Percentiles rank a stretch among this genome's conserved stretches.
phyloP scores from a whole-genome alignment of 2,329 filamentous ascomycete genomes.

The Emergomyces pasteurianus region DNA sequence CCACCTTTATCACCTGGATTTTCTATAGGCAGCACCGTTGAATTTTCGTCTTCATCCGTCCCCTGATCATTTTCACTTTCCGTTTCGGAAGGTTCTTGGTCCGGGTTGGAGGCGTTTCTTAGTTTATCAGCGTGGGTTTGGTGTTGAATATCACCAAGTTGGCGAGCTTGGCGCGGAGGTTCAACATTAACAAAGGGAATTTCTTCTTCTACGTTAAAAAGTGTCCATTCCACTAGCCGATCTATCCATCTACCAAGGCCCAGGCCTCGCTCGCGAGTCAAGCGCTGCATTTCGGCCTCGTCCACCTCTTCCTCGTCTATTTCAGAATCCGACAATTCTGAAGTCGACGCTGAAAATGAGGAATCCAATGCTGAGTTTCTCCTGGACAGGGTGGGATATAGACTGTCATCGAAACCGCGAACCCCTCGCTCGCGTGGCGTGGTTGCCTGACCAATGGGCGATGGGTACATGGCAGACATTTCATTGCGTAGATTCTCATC shows the following conservation, averaged over 20 bases:
- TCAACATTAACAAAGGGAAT: constrained; percentile 2
- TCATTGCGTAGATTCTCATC: constrained; percentile 32
- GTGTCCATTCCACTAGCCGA: constrained; percentile 44
- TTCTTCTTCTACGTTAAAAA: constrained; percentile 44
- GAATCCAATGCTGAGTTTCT: constrained; percentile 7
- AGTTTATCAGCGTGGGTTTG: background rate
- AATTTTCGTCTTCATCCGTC: constrained; percentile 16
- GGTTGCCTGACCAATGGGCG: background rate
- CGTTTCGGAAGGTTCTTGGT: background rate
- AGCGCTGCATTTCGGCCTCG: constrained; percentile 41
- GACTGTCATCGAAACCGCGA: constrained; percentile 9
- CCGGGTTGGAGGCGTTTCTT: constrained; percentile 16
- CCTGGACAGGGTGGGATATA: constrained; percentile 10
- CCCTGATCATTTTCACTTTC: constrained; percentile 13
- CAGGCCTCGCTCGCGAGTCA: constrained; percentile 41
- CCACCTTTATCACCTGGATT: constrained; percentile 33
- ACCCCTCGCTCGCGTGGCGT: constrained; percentile 10
- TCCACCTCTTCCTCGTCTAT: constrained; percentile 31
- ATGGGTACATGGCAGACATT: constrained; percentile 17
- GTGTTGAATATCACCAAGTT: constrained; percentile 23
- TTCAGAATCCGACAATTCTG: constrained; percentile 17
- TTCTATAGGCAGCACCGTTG: constrained; percentile 12
- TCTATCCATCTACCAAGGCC: constrained; percentile 48
- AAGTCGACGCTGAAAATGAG: constrained; percentile 14
- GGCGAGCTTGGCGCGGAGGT: constrained; percentile 1